phyloP scores from a whole-genome alignment of 495 filamentous ascomycete species.

The Recurvomyces mirabilis region DNA sequence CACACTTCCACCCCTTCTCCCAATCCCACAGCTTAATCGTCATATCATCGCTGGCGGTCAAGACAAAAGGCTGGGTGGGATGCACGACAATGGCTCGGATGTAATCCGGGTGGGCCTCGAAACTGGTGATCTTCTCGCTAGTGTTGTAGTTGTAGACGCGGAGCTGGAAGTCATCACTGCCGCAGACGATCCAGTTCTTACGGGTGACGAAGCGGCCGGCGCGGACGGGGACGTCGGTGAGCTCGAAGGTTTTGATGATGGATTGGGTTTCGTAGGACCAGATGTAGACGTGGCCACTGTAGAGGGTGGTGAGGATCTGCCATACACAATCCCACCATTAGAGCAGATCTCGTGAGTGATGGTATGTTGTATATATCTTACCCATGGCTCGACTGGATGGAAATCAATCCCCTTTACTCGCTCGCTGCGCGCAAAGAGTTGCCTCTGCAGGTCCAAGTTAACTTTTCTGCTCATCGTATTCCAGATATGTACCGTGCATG shows the following conservation, averaged over 20 bases:
- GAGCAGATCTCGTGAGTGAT: background rate
- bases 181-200: conserved; percentile 99
- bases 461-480: conserved; percentile 14
- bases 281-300: conserved; percentile 98
- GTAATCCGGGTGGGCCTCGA: conserved; percentile 98
- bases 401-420: conserved; percentile 97
- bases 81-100: conserved; percentile 97
- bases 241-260: conserved; percentile 97
- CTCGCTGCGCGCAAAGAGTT: conserved; percentile 75
- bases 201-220: conserved; percentile 93
- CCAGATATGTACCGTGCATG: too few relatives aligned
- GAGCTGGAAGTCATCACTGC: conserved; percentile 95
- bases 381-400: conserved; percentile 91
- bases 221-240: conserved; percentile 95
- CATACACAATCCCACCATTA: too few relatives aligned
- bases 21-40: conserved; percentile 99
- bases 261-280: conserved; percentile 98
- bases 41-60: conserved; percentile 98
- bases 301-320: conserved; percentile 83
- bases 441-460: conserved; percentile 43
- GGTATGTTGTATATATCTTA: conserved; percentile 26
- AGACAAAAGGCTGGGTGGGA: conserved; percentile 86
- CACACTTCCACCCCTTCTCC: conserved; percentile 96
- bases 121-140: conserved; percentile 94
- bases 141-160: conserved; percentile 99